Percentiles rank a stretch among this genome's conserved stretches.
These are phyloP conservation scores for Syzygium syzygioides DNA, from an alignment of 441 rosid genomes.

Conservation along the genomic window DNA sequence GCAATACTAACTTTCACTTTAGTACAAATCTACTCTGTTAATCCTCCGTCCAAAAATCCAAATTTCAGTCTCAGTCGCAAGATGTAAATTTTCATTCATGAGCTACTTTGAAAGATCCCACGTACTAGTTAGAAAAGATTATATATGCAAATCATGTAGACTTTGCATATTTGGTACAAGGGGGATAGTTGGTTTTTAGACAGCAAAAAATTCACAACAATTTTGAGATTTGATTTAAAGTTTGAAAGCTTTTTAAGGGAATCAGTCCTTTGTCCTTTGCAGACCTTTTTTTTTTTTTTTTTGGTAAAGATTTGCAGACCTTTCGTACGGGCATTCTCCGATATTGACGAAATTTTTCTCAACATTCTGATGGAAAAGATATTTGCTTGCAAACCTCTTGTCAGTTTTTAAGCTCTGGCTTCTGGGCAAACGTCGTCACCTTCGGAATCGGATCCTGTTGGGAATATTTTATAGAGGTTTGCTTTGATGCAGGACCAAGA, in stretches of 20 bases:
- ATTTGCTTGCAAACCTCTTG: background rate
- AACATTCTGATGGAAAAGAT: background rate
- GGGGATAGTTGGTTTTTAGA: background rate
- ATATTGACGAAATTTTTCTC: background rate
- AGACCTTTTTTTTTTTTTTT: no score
- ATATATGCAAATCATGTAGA: background rate
- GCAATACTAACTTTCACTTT: background rate
- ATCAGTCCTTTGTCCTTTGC: background rate
- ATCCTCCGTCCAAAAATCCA: background rate
- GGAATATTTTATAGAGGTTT: background rate
- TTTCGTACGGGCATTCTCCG: background rate
- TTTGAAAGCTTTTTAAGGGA: background rate
- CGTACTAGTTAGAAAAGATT: background rate
- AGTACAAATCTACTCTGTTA: background rate
- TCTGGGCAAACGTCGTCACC: background rate
- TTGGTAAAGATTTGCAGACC: background rate
- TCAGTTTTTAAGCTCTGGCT: background rate
- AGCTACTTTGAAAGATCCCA: background rate
- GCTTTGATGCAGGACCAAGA: background rate
- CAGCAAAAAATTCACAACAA: rapidly evolving
- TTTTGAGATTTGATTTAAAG: background rate
- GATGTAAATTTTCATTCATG: background rate
- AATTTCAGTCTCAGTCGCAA: rapidly evolving
- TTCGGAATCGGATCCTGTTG: background rate
- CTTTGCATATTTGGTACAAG: background rate